phyloP scores from a whole-genome alignment of 805 yeast species.

The Ogataea trehalophila region DNA sequence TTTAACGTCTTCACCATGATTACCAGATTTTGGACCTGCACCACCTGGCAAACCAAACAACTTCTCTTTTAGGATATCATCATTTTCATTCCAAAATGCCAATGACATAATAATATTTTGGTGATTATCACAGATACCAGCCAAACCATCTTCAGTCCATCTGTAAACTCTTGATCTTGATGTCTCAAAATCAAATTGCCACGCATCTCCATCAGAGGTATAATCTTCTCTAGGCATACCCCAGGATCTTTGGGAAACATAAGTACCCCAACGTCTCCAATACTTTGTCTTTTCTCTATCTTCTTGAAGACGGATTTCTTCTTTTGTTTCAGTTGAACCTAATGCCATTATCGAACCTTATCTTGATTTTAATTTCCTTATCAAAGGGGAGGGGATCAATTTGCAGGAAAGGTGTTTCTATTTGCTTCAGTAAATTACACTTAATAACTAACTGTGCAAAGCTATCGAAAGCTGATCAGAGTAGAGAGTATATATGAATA shows the following conservation, averaged over 20 bases:
- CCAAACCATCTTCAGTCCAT: constrained; percentile 96
- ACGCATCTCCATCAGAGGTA: constrained; percentile 80
- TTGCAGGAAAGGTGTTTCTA: no score
- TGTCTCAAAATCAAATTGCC: constrained; percentile 87
- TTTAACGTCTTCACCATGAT: constrained; percentile 95
- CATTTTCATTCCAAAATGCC: constrained; percentile 91
- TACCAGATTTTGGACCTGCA: constrained; percentile 63
- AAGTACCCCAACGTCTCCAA: constrained; percentile 92
- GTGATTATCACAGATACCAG: constrained; percentile 82
- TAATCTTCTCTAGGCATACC: constrained; percentile 85
- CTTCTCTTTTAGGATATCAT: constrained; percentile 78
- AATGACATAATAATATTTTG: constrained; percentile 72
- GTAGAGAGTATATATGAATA: no score
- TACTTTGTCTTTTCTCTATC: constrained; percentile 42
- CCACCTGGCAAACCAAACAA: constrained; percentile 80
- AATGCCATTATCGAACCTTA: constrained; percentile 15
- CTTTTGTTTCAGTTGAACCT: constrained; percentile 17
- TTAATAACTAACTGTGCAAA: no score
- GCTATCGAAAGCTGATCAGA: no score
- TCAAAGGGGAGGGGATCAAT: no score
- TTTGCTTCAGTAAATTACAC: no score
- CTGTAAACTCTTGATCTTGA: constrained; percentile 76
- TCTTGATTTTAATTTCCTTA: no score
- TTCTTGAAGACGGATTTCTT: constrained; percentile 39
- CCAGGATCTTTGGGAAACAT: constrained; percentile 85